Base-by-base conservation (phyloP, 1,284 basidiomycete species). In the Rhodotorula sp. region DNA sequence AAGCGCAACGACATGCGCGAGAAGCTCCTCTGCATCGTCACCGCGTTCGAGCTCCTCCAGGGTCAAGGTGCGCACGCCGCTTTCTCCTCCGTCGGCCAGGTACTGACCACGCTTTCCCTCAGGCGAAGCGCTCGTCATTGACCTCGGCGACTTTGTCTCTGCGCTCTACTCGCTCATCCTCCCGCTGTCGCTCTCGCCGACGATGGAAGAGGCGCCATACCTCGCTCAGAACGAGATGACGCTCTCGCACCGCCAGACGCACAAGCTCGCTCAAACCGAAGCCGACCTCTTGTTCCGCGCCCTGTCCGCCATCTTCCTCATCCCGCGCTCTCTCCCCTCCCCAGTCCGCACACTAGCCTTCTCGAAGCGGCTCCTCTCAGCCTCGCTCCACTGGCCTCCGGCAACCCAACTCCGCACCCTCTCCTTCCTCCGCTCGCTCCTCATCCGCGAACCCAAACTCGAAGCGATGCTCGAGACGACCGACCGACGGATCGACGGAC, bases 41-140 rank as follows among this genome's bases (percentile, higher is more conserved):
- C 96, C 46, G 95, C 94, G 8, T 96, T 98, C 77, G 94, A 99
- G 79, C 86, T 99, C 60, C 86, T 99, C 54, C 89, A 90, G 24
- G 96, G 95, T 18, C 96, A 99, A 87, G 94, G 94, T 87, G 73
- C 72, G 83, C 80, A 34, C 68, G 52, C 50, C 34, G 24, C 11
- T 22, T 62, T 24, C 62, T 53, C 55, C 61, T 24, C 40, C 30
- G 10, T 56, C 37, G 20, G 31, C 56, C 34, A 26, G 50, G 68
- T n/a, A 64, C 55, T 60, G 52, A 22, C 48, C 8, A 10, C 7
- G 30, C 53, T 53, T 40, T 61, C 6, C 54, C 47, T 60, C 78
- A 94, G 91, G 91, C 67, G 95, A 99, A 83, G 91, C 94, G 30
- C 85, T 99, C 75, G 94, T 95, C 77, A 90, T 99, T 77, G 96